Percentiles rank a stretch among this genome's conserved stretches.
Evolutionary conservation across 1,284 basidiomycete genomes (phyloP).

Genomic region (Ganoderma sinense): DNA sequence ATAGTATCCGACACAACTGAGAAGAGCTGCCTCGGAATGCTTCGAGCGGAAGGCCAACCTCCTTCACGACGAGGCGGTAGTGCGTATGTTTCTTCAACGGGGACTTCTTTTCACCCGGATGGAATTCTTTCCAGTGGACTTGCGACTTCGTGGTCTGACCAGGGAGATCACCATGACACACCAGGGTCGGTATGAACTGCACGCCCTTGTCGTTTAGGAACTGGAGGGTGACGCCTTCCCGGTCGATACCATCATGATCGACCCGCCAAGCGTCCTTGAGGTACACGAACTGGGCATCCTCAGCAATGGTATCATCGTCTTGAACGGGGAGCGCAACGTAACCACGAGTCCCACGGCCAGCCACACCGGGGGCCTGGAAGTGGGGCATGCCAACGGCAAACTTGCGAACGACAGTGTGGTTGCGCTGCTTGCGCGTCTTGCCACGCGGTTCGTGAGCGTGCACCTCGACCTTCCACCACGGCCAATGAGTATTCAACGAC

Average conservation of each 20-base stretch:
- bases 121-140: slow-evolving; percentile 1
- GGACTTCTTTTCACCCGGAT: not conserved
- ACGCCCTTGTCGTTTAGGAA: slow-evolving; percentile 26
- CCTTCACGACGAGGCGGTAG: slow-evolving; percentile 23
- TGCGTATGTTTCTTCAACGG: slow-evolving; percentile 18
- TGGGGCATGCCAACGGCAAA: slow-evolving; percentile 19
- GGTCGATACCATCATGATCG: slow-evolving; percentile 18
- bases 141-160: slow-evolving; percentile 8
- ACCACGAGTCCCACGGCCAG: slow-evolving; percentile 16
- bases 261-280: slow-evolving; percentile 39
- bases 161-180: slow-evolving; percentile 20
- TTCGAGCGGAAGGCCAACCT: slow-evolving; percentile 20
- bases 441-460: not conserved
- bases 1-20: not conserved
- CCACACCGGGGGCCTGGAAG: slow-evolving; percentile 12
- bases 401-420: not conserved
- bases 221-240: slow-evolving; percentile 34
- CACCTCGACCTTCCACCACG: slow-evolving; percentile 17
- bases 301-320: not conserved
- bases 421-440: not conserved
- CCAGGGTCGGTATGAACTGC: slow-evolving; percentile 25
- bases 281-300: slow-evolving; percentile 23
- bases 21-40: not conserved
- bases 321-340: slow-evolving; percentile 19
- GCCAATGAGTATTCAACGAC: slow-evolving; percentile 5